Conservation (phyloP, 2,329 filamentous ascomycete species). For the Clarireedia homoeocarpa region DNA sequence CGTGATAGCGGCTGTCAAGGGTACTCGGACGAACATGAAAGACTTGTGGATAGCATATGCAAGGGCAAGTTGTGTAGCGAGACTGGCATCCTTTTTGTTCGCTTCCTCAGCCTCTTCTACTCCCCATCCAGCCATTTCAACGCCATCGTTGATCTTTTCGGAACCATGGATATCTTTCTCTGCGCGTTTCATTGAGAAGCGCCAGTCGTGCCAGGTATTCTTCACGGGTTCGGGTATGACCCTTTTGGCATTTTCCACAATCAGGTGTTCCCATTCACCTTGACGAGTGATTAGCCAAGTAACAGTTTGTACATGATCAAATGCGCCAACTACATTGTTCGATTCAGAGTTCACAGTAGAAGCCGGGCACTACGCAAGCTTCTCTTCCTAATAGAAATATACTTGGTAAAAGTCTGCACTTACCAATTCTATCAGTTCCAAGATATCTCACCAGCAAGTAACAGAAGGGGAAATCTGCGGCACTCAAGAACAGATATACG, state of each 20-base stretch:
- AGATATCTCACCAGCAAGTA: conserved; percentile 78
- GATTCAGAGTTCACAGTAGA: too few species aligned
- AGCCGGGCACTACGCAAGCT: not conserved
- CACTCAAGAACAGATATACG: conserved; percentile 79
- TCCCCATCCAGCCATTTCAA: conserved; percentile 49
- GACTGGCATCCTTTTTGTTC: conserved; percentile 64
- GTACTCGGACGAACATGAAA: conserved; percentile 93
- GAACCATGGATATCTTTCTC: conserved; percentile 38
- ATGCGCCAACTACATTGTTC: not conserved
- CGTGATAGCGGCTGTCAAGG: conserved; percentile 79
- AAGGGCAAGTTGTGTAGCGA: conserved; percentile 77
- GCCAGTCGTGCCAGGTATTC: conserved; percentile 43
- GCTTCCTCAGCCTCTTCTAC: conserved; percentile 55
- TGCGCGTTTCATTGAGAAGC: conserved; percentile 39
- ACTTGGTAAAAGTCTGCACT: conserved; percentile 27
- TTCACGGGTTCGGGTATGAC: conserved; percentile 54
- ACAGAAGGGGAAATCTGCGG: conserved; percentile 90
- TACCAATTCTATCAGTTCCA: conserved; percentile 79
- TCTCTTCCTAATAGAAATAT: not conserved
- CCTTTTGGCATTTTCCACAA: conserved; percentile 51
- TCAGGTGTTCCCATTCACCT: conserved; percentile 58
- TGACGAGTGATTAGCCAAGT: not conserved
- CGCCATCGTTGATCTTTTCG: conserved; percentile 37
- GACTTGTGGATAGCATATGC: conserved; percentile 98
- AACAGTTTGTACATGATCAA: not conserved